Evolutionary conservation across 208 protist species (phyloP), one percentile per base, ranked within the genome.

Genomic region (Crithidia mellificae): DNA sequence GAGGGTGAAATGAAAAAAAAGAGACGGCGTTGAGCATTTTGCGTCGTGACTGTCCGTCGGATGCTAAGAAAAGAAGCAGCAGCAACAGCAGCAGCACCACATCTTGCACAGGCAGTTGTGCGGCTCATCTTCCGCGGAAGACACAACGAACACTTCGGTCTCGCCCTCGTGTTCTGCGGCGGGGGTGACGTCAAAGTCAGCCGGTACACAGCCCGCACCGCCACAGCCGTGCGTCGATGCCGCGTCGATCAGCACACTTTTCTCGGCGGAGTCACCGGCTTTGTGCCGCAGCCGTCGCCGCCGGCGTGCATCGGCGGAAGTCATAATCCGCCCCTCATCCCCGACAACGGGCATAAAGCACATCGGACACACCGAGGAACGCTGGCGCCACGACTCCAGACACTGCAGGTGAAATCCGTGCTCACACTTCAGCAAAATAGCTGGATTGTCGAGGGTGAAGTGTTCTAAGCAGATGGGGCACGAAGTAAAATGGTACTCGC

Each of bases 321-420:
- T 71, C 83, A 90, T 88, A 36, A 91, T 55, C 5, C 70, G 78
- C 0, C 79, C 74, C 12, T 80, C 81, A 22, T 88, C 79, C 1
- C 63, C 75, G 0, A 63, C 41, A 2, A 94, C n/a, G 20, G 67
- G 68, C 5, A 61, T 52, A 27, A 81, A 73, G 43, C 88, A 94
- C 41, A 94, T 81, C 1, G 89, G 86, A 51, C 86, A 92, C 27
- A 81, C 47, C 0, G 78, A 47, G 1, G 82, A 85, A 7, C 89
- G 81, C 69, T 92, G 80, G 47, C 86, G 81, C 86, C 89, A 94
- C 43, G 83, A 75, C 71, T 92, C 83, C 17, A 92, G 69, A 65
- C 89, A 94, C 77, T 92, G 89, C 41, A 92, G 46, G 44, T 94
- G 89, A 58, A 94, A 90, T 17, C 83, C 80, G 62, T 94, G 89